Base-by-base conservation (phyloP, 2,329 filamentous ascomycete species). In the Diaporthe aspalathi region DNA sequence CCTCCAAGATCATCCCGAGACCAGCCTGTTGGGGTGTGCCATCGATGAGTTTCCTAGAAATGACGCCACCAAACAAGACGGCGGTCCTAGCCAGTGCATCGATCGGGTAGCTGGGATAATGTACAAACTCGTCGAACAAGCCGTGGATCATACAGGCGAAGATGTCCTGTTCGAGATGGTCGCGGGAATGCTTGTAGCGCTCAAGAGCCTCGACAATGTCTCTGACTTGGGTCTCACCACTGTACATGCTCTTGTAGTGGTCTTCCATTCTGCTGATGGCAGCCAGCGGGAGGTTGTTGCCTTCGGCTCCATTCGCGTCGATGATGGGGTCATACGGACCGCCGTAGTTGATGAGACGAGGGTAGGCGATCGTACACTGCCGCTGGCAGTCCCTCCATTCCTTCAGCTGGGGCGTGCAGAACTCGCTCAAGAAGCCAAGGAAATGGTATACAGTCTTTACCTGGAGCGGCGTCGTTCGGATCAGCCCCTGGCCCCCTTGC, bases 111-210 rank as follows among this genome's bases (percentile, higher is more conserved):
- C 97, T 95, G 50, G 93, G 90, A 79, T 98, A 99, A 78, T 97
- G 97, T 69, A 92, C 92, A 80, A 98, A 99, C 83, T 99, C 96
- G 77, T 99, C 96, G 76, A 99, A 98, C 5, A 99, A 85, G 0
- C 96, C 96, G 78, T 98, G 95, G 45, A 99, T 97, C 94, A 99
- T 99, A 83, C 95, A 98, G 17, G 95, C 93, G 79, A 99, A 99
- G 8, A 98, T 89, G 79, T 99, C 96, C 80, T 98, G 96, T 73
- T 98, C 94, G 20, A 92, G 84, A 1, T 94, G 88, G 72, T 96
- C 93, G 60, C 90, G 90, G 0, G 97, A 98, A 70, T 91, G 91
- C 80, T 99, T 98, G 83, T 97, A 97, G 70, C 89, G 88, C 74
- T 94, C 91, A 77, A 99, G 89, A 49, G 94, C 89, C 73, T 93